These are phyloP conservation scores for Nymphaea thermarum DNA, from an alignment of 164 flowering plant genomes.

Conservation along the genomic window DNA sequence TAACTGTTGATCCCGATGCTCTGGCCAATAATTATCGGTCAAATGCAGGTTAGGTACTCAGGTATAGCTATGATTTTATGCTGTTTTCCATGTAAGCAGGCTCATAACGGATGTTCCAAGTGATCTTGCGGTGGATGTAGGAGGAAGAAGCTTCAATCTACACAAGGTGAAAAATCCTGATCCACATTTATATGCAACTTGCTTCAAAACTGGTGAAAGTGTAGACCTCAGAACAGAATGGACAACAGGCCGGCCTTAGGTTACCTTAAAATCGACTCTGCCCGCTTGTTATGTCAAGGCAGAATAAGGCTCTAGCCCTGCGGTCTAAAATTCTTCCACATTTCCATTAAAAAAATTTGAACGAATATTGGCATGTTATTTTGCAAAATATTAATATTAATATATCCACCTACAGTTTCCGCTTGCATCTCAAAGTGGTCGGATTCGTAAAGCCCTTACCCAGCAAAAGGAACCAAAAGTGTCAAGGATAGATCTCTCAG, in stretches of 20 bases:
- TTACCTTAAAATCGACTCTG: too few species aligned
- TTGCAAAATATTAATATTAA: too few species aligned
- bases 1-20: not conserved
- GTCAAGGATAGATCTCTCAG: constrained; percentile 40
- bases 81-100: not conserved
- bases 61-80: not conserved
- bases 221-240: too few species aligned
- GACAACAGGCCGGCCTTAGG: too few species aligned
- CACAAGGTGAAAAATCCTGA: not conserved
- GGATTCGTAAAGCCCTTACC: constrained; percentile 51
- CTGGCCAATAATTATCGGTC: not conserved
- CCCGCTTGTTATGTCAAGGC: too few species aligned
- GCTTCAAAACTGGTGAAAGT: too few species aligned
- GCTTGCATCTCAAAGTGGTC: constrained; percentile 79
- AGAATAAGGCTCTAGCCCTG: too few species aligned
- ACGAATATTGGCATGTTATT: too few species aligned
- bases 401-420: constrained; percentile 57
- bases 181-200: not conserved
- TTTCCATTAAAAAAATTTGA: too few species aligned
- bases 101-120: not conserved
- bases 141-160: not conserved
- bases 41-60: not conserved
- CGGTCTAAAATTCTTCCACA: too few species aligned
- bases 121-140: constrained; percentile 1
- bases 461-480: constrained; percentile 69